Conservation (phyloP, 2,329 filamentous ascomycete genomes). For the Hypomyces perniciosus region DNA sequence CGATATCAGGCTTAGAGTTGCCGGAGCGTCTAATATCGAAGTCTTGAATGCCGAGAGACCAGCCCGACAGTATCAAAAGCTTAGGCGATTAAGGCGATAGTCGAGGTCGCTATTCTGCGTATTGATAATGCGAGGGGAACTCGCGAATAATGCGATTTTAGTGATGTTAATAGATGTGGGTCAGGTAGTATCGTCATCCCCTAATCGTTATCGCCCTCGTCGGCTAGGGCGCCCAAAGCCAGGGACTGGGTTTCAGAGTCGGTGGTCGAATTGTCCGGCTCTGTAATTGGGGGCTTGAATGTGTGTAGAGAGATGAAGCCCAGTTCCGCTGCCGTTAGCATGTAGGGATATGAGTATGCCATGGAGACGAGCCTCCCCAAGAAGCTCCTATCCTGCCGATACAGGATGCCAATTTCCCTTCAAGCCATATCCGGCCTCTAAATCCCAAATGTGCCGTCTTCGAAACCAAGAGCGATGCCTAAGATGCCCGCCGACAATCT, state of each 20-base stretch:
- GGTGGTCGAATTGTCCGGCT: neutral
- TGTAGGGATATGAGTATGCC: constrained; percentile 67
- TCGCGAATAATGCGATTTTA: constrained; percentile 73
- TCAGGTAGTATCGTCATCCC: constrained; percentile 2
- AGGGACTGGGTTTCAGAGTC: neutral
- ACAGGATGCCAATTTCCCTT: constrained; percentile 41
- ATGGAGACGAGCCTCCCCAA: constrained; percentile 64
- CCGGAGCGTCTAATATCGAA: constrained; percentile 52
- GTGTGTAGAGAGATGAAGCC: constrained; percentile 75
- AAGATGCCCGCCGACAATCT: constrained; percentile 38
- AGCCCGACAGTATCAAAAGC: constrained; percentile 74
- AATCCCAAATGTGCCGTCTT: constrained; percentile 63
- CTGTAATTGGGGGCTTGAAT: constrained; percentile 36
- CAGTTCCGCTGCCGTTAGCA: constrained; percentile 70
- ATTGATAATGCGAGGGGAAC: constrained; percentile 76
- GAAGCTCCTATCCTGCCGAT: constrained; percentile 55
- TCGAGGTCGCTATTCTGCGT: constrained; percentile 55
- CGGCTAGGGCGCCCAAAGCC: neutral
- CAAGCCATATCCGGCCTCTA: constrained; percentile 53
- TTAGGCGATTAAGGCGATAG: constrained; percentile 82
- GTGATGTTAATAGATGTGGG: constrained; percentile 59
- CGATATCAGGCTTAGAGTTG: constrained; percentile 21
- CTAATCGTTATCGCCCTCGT: neutral
- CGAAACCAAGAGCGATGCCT: constrained; percentile 63
- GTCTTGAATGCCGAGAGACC: constrained; percentile 91